A percentile compares a stretch with the other conserved stretches of the same genome.
Evolutionary conservation across 2,329 filamentous ascomycete species (phyloP).

Genomic region (Fusarium pseudonygamai): DNA sequence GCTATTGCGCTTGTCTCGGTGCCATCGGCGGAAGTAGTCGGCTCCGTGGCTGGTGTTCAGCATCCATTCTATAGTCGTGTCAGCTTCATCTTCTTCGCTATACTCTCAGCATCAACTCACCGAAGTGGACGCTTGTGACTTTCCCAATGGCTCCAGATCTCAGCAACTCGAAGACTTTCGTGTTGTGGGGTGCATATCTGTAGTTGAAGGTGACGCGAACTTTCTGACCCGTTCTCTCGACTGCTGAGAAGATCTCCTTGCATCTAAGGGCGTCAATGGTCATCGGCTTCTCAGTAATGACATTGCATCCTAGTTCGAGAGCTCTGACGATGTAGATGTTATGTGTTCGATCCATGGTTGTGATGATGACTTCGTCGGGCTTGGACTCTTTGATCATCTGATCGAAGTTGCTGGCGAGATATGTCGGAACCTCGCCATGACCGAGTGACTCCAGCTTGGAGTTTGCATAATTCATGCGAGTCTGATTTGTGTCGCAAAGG

Average conservation of each 20-base stretch:
- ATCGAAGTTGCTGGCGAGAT: constrained; percentile 64
- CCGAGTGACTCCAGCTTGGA: constrained; percentile 56
- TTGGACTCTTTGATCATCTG: constrained; percentile 64
- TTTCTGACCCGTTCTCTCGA: constrained; percentile 48
- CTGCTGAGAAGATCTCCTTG: constrained; percentile 55
- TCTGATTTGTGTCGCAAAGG: constrained; percentile 69
- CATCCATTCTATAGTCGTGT: constrained; percentile 60
- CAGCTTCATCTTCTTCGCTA: neutral
- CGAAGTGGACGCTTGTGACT: constrained; percentile 66
- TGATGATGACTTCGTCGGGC: constrained; percentile 70
- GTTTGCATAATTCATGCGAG: constrained; percentile 67
- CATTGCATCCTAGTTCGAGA: constrained; percentile 66
- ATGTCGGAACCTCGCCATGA: constrained; percentile 61
- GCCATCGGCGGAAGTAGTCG: constrained; percentile 72
- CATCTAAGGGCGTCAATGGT: constrained; percentile 67
- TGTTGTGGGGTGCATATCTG: constrained; percentile 72
- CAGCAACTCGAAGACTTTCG: constrained; percentile 64
- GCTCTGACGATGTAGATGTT: constrained; percentile 68
- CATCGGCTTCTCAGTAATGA: constrained; percentile 73
- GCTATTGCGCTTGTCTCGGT: constrained; percentile 68
- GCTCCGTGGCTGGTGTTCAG: constrained; percentile 69
- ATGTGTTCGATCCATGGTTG: constrained; percentile 70
- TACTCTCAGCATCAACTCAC: neutral
- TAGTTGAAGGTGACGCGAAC: constrained; percentile 72
- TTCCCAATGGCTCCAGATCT: constrained; percentile 64